Percentiles rank a stretch among this genome's conserved stretches.
Conservation (phyloP, 371 early-diverging fungal species). For the Syncephalastrum racemosum region DNA sequence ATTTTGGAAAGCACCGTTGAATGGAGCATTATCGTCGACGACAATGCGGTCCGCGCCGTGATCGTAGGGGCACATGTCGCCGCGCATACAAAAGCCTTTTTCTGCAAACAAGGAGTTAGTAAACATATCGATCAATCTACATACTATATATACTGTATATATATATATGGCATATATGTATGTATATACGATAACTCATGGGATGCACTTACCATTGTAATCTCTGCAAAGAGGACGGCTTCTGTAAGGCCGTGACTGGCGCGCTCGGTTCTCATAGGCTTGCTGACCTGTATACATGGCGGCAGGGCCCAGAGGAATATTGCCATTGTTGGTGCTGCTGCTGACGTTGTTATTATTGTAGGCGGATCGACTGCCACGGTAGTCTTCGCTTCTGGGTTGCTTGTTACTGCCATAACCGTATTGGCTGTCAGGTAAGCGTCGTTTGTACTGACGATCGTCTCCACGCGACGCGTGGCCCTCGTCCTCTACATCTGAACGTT, state of each 20-base stretch:
- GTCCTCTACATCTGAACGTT: slow-evolving; percentile 43
- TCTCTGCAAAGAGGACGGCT: slow-evolving; percentile 64
- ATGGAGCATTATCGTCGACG: slow-evolving; percentile 54
- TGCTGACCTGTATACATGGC: slow-evolving; percentile 24
- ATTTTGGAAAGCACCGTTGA: slow-evolving; percentile 26
- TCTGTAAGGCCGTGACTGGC: slow-evolving; percentile 24
- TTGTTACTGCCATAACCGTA: slow-evolving; percentile 15
- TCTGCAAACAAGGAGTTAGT: slow-evolving; percentile 21
- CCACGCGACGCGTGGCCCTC: slow-evolving; percentile 18
- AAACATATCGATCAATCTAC: too few relatives aligned
- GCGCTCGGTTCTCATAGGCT: slow-evolving; percentile 12
- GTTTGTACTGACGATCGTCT: slow-evolving; percentile 22
- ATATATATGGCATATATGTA: not conserved
- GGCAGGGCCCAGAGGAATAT: slow-evolving; percentile 21
- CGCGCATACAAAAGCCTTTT: slow-evolving; percentile 80
- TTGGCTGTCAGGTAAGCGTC: slow-evolving; percentile 26
- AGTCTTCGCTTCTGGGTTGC: slow-evolving; percentile 14
- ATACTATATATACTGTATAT: too few relatives aligned
- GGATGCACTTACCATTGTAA: slow-evolving; percentile 65
- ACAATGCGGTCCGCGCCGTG: slow-evolving; percentile 78
- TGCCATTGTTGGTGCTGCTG: slow-evolving; percentile 5
- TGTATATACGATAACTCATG: not conserved
- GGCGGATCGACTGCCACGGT: slow-evolving; percentile 10
- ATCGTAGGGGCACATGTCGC: slow-evolving; percentile 79
- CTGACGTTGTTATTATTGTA: not conserved